Base-by-base conservation (phyloP, 345 rosid species). In the Euphorbia pulcherrima region DNA sequence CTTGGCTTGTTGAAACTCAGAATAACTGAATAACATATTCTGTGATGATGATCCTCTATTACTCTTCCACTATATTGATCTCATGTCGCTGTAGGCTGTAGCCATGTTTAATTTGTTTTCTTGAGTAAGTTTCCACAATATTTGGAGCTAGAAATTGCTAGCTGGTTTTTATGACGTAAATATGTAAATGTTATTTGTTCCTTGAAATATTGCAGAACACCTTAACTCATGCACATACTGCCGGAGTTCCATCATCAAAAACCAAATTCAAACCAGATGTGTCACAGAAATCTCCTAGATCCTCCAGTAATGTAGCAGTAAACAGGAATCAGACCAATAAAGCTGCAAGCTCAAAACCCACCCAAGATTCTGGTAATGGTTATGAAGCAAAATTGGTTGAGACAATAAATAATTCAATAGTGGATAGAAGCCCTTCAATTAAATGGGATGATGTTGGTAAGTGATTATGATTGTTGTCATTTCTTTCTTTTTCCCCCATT, bases 371-470 rank as follows among this genome's bases (percentile, higher is more conserved):
- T 70, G 84, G 81, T 55, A 79, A 70, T 72, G 85, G 78, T 20
- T 86, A 87, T 33, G 98, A 87, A 37, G 81, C 84, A 65, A 93
- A 93, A 77, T 74, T 93, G 71, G 87, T 86, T 41, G 96, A 93
- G 79, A 90, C 85, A 87, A 90, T 93, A 77, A 89, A 86, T 77
- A 87, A 89, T 55, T 83, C 90, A 9, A 87, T 93, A 53, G 96
- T 93, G 64, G 98, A 93, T 81, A 88, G 89, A 86, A 93, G 97
- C 70, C 98, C 97, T 64, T 83, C 97, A 20, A 86, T 93, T 69
- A 86, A 87, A 61, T 93, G 98, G 98, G 97, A 90, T 56, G 98
- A 93, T 87, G 97, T 93, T 35, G 97, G 98, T 93, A 76, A 84
- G 93, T 56, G 59, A 47, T 65, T 23, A 10, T 46, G 6, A 53